A percentile compares a stretch with the other conserved stretches of the same genome.
Evolutionary conservation across 2,329 filamentous ascomycete genomes (phyloP).

Genomic region (Gaeumannomyces sp.): DNA sequence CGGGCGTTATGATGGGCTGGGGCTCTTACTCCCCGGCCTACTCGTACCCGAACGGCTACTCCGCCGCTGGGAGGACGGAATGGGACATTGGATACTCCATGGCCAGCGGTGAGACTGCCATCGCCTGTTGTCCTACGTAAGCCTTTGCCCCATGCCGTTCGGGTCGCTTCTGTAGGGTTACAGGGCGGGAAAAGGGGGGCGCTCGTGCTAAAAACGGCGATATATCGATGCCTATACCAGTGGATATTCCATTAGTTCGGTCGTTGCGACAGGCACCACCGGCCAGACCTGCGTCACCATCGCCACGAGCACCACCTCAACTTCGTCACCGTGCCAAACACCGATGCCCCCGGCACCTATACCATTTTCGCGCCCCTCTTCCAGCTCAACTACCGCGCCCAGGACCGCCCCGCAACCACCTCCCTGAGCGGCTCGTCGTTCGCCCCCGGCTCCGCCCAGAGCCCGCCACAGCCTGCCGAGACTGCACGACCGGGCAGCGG

Average conservation of each 20-base stretch:
- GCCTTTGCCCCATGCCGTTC: neutral
- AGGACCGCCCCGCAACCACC: constrained; percentile 3
- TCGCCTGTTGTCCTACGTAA: constrained; percentile 26
- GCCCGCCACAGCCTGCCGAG: neutral
- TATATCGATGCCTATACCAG: constrained; percentile 7
- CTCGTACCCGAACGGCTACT: constrained; percentile 17
- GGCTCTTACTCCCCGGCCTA: constrained; percentile 19
- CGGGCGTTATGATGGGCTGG: constrained; percentile 15
- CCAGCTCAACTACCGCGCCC: constrained; percentile 21
- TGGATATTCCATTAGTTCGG: constrained; percentile 17
- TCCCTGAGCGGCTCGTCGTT: too few species aligned
- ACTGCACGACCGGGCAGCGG: neutral
- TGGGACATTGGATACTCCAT: constrained; percentile 24
- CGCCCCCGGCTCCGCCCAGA: constrained; percentile 3
- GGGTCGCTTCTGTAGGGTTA: neutral
- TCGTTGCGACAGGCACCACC: constrained; percentile 6
- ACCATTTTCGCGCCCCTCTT: constrained; percentile 23
- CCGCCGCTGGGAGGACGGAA: constrained; percentile 14
- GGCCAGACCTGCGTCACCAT: constrained; percentile 14
- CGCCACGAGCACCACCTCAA: constrained; percentile 14
- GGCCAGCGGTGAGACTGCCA: constrained; percentile 22
- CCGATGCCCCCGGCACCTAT: constrained; percentile 12
- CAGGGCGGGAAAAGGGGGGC: neutral
- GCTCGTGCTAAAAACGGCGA: neutral
- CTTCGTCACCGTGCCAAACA: constrained; percentile 14